Evolutionary conservation across 140 eudicot genomes (phyloP), one percentile per base, ranked within the genome.

Genomic region (Stevia rebaudiana): DNA sequence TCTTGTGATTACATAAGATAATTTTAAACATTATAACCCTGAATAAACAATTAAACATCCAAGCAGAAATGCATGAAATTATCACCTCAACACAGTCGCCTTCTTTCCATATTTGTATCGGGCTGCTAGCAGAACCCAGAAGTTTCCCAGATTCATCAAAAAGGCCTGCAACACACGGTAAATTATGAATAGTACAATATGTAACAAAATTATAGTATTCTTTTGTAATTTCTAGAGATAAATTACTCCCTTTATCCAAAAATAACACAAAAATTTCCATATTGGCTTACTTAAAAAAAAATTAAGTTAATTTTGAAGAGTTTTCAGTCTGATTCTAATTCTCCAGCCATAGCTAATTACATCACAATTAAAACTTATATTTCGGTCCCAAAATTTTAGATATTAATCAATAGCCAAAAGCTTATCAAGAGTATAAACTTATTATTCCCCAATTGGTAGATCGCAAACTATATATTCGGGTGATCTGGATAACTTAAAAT

Each of bases 81-180:
- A 61, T 70, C 73, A 94, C 99, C 99, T 94, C 99, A 60, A 94
- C 80, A 55, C 99, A 88, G 51, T 88, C 95, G 51, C 90, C 83
- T 63, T 94, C 90, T 82, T 94, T 94, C 99, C 99, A 94, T 21
- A 94, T 94, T 75, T 88, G 99, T 73, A 88, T 85, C 16, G 97
- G 97, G 76, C 97, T 81, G 76, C 90, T 94, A 47, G 95, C 77
- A 64, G 75, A 79, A 52, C 95, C 97, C 57, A 85, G 43, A 64
- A 94, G 95, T 61, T 81, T 80, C 54, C 99, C 99, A 4, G 52
- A 66, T 61, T 71, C 85, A 70, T 88, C 94, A 80, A 94, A 94
- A 37, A 94, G 72, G 50, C 97, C 99, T 94, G 81, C 72, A 67
- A 43, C 73, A 80, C 49, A 22, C 71, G 68, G 11, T 51, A 71